Evolutionary conservation across 2,329 filamentous ascomycete species (phyloP), one percentile per base, ranked within the genome.

Genomic region (Geosmithia flava): DNA sequence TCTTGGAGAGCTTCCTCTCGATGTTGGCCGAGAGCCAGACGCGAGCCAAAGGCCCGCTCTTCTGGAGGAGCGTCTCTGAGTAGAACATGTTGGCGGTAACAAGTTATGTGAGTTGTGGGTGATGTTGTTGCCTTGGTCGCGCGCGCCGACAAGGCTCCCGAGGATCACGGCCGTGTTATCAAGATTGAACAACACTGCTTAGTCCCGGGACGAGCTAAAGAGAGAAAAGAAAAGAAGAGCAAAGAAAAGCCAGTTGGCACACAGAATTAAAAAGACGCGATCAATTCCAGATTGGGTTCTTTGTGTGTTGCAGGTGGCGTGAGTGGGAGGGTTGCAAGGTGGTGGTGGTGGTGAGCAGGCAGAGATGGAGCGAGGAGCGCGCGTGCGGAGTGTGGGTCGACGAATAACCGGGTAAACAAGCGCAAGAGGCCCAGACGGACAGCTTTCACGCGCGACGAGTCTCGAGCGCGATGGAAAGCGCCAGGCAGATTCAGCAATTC

Each of bases 21-120:
- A 97, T 76, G 68, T 97, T 98, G 71, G 93, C 89, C 30, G 93
- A 95, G 52, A 97, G 80, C 93, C 93, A 98, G 70, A 97, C 90
- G 62, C 89, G 87, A 69, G 93, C 93, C 74, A 98, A 71, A 61
- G 93, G 91, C 73, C 93, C 93, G 58, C 88, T 95, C 82, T 95
- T 95, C 65, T 90, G 89, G 59, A 98, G 80, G 51, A 98, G 80
- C 48, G 88, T 89, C 73, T 95, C 89, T 48, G 93, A 95, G 68
- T 96, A 97, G 70, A 98, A 98, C 93, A 98, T 98, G 64, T 62
- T 70, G 68, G 49, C 3, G 6, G 33, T 37, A 16, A 3, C 15
- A 13, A 8, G 33, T 54, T 55, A 52, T 52, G 33, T 13, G 10
- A n/a, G 33, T 54, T 55, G 52, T 52, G 58, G 55, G 54, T 54